Percentiles rank a stretch among this genome's conserved stretches.
These are phyloP conservation scores for Endoconidiophora polonica DNA, from an alignment of 2,329 filamentous ascomycete species.

Conservation along the genomic window DNA sequence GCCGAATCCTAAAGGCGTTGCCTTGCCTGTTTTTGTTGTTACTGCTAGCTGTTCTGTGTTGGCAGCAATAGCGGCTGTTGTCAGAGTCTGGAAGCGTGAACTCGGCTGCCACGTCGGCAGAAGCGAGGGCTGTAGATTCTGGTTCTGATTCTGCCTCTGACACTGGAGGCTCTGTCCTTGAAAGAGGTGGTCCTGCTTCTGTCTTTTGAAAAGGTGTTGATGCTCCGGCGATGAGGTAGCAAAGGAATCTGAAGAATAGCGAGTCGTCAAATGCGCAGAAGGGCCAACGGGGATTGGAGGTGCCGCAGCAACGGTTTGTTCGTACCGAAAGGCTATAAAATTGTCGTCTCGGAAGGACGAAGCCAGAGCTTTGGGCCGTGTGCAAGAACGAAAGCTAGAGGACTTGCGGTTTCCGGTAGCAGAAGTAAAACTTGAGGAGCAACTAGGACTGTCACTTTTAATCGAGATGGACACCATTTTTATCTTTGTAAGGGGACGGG, in stretches of 20 bases:
- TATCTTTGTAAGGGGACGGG: neutral
- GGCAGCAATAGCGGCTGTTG: neutral
- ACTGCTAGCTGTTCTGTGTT: neutral
- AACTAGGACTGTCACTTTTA: conserved; percentile 23
- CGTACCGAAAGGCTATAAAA: conserved; percentile 41
- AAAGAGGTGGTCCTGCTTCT: too few relatives aligned
- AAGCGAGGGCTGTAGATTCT: too few relatives aligned
- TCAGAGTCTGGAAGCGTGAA: neutral
- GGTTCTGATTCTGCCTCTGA: too few relatives aligned
- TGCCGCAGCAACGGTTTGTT: conserved; percentile 40
- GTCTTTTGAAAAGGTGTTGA: too few relatives aligned
- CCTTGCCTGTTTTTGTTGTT: too few relatives aligned
- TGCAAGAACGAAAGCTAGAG: neutral
- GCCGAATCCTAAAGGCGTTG: too few relatives aligned
- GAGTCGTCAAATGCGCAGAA: conserved; percentile 15
- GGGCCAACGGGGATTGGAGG: conserved; percentile 31
- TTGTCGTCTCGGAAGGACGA: conserved; percentile 31
- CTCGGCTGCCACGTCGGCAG: neutral
- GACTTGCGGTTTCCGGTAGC: conserved; percentile 19
- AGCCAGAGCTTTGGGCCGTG: conserved; percentile 20
- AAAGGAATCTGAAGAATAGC: conserved; percentile 8
- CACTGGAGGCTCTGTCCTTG: too few relatives aligned
- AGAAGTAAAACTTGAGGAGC: neutral
- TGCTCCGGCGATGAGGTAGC: neutral
- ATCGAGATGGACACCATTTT: conserved; percentile 18